Percentiles rank a stretch among this genome's conserved stretches.
These are phyloP conservation scores for Lecanicillium sp. DNA, from an alignment of 2,329 filamentous ascomycete genomes.

Conservation along the genomic window DNA sequence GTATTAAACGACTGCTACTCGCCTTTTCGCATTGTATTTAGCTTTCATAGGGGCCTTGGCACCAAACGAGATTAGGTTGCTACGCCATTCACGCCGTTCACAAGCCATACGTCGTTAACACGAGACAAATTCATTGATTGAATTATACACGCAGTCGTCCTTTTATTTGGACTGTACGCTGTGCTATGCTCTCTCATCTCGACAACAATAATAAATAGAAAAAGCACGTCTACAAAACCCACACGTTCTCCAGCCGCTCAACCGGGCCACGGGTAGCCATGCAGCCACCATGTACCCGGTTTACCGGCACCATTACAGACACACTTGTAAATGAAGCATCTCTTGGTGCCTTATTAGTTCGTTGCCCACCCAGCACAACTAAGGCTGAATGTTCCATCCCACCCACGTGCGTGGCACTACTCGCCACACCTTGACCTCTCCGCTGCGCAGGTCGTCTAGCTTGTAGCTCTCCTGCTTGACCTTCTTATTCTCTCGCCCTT, in stretches of 20 bases:
- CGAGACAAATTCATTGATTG: too few relatives aligned
- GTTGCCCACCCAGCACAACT: slow-evolving; percentile 25
- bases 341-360: slow-evolving; percentile 8
- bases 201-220: neutral
- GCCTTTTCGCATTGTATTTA: too few relatives aligned
- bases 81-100: too few relatives aligned
- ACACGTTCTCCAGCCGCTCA: neutral
- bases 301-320: slow-evolving; percentile 6
- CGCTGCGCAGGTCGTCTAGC: slow-evolving; percentile 82
- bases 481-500: slow-evolving; percentile 88
- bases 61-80: too few relatives aligned
- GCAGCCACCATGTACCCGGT: too few relatives aligned
- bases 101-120: too few relatives aligned
- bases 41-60: too few relatives aligned
- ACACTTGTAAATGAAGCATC: slow-evolving; percentile 7
- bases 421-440: slow-evolving; percentile 95
- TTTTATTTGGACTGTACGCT: too few relatives aligned
- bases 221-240: too few relatives aligned
- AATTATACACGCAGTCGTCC: too few relatives aligned
- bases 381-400: slow-evolving; percentile 67
- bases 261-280: too few relatives aligned
- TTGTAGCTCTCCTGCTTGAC: slow-evolving; percentile 91
- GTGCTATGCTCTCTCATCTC: neutral
- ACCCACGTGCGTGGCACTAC: slow-evolving; percentile 91
- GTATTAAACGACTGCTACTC: too few relatives aligned